A percentile compares a stretch with the other conserved stretches of the same genome.
These are phyloP conservation scores for Pleurotus giganteus DNA, from an alignment of 768 basidiomycete genomes.

Conservation along the genomic window DNA sequence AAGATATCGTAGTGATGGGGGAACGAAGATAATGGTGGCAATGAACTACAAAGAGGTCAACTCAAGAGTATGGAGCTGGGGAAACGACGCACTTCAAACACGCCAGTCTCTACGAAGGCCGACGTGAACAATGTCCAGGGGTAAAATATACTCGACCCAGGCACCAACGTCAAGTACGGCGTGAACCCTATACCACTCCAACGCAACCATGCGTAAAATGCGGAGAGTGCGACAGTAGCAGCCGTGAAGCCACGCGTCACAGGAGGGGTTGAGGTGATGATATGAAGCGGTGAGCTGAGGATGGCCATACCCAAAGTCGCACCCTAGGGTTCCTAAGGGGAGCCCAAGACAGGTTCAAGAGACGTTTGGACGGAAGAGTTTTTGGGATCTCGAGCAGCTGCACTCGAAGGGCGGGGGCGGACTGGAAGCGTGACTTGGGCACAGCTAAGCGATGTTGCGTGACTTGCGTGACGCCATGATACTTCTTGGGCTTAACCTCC, in stretches of 20 bases:
- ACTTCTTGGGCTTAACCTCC: slow-evolving; percentile 16
- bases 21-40: slow-evolving; percentile 72
- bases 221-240: slow-evolving; percentile 54
- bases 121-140: slow-evolving; percentile 96
- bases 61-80: slow-evolving; percentile 9
- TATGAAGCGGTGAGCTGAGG: slow-evolving; percentile 67
- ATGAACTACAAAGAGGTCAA: slow-evolving; percentile 54
- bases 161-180: slow-evolving; percentile 78
- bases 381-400: background rate
- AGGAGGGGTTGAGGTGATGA: slow-evolving; percentile 71
- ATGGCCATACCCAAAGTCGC: slow-evolving; percentile 57
- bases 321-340: slow-evolving; percentile 14
- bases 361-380: background rate
- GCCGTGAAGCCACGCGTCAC: slow-evolving; percentile 74
- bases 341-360: background rate
- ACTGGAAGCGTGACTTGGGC: background rate
- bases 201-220: slow-evolving; percentile 62
- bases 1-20: slow-evolving; percentile 83
- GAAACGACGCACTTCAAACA: slow-evolving; percentile 70
- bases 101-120: slow-evolving; percentile 78
- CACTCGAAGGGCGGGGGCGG: background rate
- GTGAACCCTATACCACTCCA: slow-evolving; percentile 47
- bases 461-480: slow-evolving; percentile 7
- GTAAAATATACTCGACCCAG: slow-evolving; percentile 76
- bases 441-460: slow-evolving; percentile 9